Base-by-base conservation (phyloP, 176 grass and related monocot genomes). In the Pontederia paniculata region DNA sequence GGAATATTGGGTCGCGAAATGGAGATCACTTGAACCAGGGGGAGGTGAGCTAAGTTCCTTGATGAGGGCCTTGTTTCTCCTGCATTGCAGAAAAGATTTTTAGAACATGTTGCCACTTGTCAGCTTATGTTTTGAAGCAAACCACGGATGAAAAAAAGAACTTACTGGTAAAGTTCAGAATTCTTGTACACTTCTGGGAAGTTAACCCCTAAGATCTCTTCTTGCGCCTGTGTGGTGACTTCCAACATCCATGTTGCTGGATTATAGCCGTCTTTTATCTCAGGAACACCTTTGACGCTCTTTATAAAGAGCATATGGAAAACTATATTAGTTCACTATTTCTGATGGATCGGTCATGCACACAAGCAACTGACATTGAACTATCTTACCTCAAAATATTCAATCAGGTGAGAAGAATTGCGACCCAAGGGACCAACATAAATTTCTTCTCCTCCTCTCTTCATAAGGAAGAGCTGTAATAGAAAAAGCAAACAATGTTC, bases 181-280 rank as follows among this genome's bases (percentile, higher is more conserved):
- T 70, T 70, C 58, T 44, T 83, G 73, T 87, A 94, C 60, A 67
- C 58, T 80, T 94, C 73, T 53, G 46, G 31, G 23, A 94, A 94
- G 78, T 72, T 72, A 55, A 87, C 56, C 15, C 73, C 73, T 1
- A 83, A 79, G 22, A 74, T 45, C 61, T 87, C 88, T 63, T 94
- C 88, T 54, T 94, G 88, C 17, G 88, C 70, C 61, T 21, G 58
- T 70, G 88, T 69, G 18, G 70, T 76, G 55, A 76, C 83, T 71
- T 94, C 88, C 74, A 94, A 58, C 88, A 94, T 94, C 88, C 88
- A 94, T 47, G 88, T 94, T 63, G 88, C 88, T 25, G 88, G 88
- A 50, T 94, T 94, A 70, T 83, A 94, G 18, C 88, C 88, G 54
- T 88, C 73, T 44, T 70, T 70, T 66, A 94, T 94, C 73, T 75